These are phyloP conservation scores for Hypomontagnella monticulosa DNA, from an alignment of 495 filamentous ascomycete genomes.

Conservation along the genomic window DNA sequence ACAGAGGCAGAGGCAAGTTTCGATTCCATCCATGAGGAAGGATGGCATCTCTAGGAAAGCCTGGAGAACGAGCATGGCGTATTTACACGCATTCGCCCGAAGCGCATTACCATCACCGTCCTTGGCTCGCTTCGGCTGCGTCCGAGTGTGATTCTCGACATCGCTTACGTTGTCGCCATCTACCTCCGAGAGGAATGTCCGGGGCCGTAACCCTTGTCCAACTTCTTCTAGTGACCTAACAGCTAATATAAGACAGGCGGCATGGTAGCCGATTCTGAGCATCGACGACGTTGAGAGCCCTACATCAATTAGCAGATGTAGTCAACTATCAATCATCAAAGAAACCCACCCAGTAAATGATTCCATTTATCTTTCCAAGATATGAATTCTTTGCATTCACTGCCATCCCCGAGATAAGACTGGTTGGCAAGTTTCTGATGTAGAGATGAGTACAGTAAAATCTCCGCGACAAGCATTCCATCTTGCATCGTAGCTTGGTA, in stretches of 20 bases:
- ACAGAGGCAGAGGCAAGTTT: constrained; percentile 40
- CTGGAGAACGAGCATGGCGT: constrained; percentile 40
- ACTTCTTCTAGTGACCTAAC: constrained; percentile 41
- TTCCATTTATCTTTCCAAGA: constrained; percentile 47
- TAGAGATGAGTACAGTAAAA: constrained; percentile 40
- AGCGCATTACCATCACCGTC: constrained; percentile 17
- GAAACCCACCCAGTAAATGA: constrained; percentile 36
- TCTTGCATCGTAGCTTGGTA: constrained; percentile 47
- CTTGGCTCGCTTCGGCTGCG: constrained; percentile 3
- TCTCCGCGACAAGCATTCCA: constrained; percentile 47
- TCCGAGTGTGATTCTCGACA: constrained; percentile 9
- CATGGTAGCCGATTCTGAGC: constrained; percentile 44
- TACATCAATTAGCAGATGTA: constrained; percentile 22
- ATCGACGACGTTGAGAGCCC: constrained; percentile 42
- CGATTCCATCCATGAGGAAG: constrained; percentile 39
- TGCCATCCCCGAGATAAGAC: constrained; percentile 40
- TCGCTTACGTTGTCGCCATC: constrained; percentile 30
- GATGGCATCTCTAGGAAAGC: constrained; percentile 44
- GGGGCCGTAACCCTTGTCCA: constrained; percentile 38
- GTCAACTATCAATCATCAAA: not conserved
- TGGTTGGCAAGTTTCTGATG: constrained; percentile 44
- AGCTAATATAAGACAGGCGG: constrained; percentile 43
- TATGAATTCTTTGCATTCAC: constrained; percentile 45
- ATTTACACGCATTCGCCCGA: constrained; percentile 38
- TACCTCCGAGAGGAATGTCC: constrained; percentile 28